These are phyloP conservation scores for Drechmeria coniospora DNA, from an alignment of 2,329 filamentous ascomycete species.

Conservation along the genomic window DNA sequence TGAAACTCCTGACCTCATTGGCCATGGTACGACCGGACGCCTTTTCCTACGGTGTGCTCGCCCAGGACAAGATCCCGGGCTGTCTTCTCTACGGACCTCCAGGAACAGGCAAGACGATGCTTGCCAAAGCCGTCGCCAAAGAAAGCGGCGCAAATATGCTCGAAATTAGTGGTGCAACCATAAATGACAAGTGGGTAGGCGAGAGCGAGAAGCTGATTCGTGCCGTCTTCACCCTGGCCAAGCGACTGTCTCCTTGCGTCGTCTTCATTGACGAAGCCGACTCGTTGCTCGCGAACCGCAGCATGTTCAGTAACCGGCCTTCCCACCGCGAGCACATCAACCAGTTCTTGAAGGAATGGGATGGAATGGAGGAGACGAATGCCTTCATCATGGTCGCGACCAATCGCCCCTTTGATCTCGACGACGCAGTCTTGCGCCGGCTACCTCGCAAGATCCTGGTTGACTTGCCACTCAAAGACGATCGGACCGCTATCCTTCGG, in stretches of 20 bases:
- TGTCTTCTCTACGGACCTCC: slow-evolving; percentile 79
- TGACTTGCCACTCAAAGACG: slow-evolving; percentile 52
- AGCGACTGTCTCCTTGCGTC: slow-evolving; percentile 80
- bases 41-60: slow-evolving; percentile 90
- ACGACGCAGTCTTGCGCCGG: slow-evolving; percentile 70
- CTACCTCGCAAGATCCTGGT: slow-evolving; percentile 58
- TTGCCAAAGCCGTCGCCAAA: slow-evolving; percentile 54
- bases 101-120: slow-evolving; percentile 58
- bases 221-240: slow-evolving; percentile 79
- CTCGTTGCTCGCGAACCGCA: slow-evolving; percentile 69
- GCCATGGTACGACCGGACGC: slow-evolving; percentile 80
- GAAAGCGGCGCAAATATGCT: slow-evolving; percentile 59
- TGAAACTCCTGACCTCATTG: slow-evolving; percentile 78
- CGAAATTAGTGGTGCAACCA: slow-evolving; percentile 76
- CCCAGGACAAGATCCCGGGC: slow-evolving; percentile 80
- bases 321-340: slow-evolving; percentile 85
- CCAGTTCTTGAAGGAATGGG: slow-evolving; percentile 94
- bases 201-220: slow-evolving; percentile 93
- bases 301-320: slow-evolving; percentile 46
- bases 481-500: slow-evolving; percentile 51
- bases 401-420: slow-evolving; percentile 87
- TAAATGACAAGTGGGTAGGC: slow-evolving; percentile 94
- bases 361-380: slow-evolving; percentile 66
- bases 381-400: slow-evolving; percentile 98
- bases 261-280: slow-evolving; percentile 98